A percentile compares a stretch with the other conserved stretches of the same genome.
Evolutionary conservation across 257 asterid genomes (phyloP).

Genomic region (Solanum commersonii): DNA sequence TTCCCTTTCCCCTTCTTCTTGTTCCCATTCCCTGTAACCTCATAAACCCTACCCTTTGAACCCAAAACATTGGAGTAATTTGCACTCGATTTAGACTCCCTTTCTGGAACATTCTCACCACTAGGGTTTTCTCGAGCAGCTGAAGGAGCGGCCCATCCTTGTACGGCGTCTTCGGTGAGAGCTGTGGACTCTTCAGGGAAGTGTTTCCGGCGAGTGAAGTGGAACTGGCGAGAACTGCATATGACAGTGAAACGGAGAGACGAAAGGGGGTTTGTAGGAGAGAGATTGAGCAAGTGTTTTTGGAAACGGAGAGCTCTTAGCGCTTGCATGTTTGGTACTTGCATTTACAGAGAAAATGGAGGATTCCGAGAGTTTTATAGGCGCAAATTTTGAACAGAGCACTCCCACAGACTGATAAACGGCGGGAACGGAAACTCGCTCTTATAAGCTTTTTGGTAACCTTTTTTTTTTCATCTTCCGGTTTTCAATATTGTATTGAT

Average conservation of each 20-base stretch:
- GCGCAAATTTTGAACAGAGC: not conserved
- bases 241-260: slow-evolving; percentile 5
- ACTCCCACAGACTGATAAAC: not conserved
- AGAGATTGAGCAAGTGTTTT: slow-evolving; percentile 22
- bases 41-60: slow-evolving; percentile 29
- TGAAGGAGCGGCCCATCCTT: slow-evolving; percentile 36
- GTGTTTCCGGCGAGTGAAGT: slow-evolving; percentile 17
- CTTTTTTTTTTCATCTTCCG: not conserved
- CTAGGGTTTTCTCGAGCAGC: not conserved
- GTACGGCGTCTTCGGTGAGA: not conserved
- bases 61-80: not conserved
- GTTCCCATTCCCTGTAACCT: slow-evolving; percentile 34
- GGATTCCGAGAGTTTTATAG: not conserved
- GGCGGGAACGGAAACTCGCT: not conserved
- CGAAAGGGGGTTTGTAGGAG: not conserved
- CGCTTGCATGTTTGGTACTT: slow-evolving; percentile 38
- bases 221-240: slow-evolving; percentile 23
- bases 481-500: no score
- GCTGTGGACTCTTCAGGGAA: slow-evolving; percentile 24
- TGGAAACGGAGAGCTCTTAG: slow-evolving; percentile 36
- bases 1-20: slow-evolving; percentile 50
- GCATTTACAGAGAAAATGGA: slow-evolving; percentile 14
- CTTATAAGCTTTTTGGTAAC: not conserved
- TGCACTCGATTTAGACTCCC: slow-evolving; percentile 2
- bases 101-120: not conserved